Base-by-base conservation (phyloP, 179 eudicot species). In the Corrigiola litoralis region DNA sequence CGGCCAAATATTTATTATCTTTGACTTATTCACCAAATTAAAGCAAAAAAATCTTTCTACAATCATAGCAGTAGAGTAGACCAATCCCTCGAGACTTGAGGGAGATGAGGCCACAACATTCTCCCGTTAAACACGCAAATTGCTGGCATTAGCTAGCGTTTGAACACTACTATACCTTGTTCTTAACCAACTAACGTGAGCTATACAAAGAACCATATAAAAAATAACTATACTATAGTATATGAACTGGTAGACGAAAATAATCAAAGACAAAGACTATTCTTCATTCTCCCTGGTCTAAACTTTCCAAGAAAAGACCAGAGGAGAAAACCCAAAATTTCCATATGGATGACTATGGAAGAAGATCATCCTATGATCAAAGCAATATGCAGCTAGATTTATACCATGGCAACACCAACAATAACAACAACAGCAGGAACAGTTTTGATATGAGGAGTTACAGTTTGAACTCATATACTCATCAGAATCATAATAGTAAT, bases 371-470 rank as follows among this genome's bases (percentile, higher is more conserved):
- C 25, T 59, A 60, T 28, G 45, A 0, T 47, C 48, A 53, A 34
- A 61, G 24, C 38, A 40, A 54, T 4, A 37, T 63, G 57, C 73
- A 74, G 25, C 47, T 68, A 42, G 73, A 68, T 47, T 40, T 74
- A 7, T 74, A 74, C 50, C 66, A 57, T 21, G 57, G 57, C 27
- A 27, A 37, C 34, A 36, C 14, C 51, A 49, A 27, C 48, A 14
- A 5, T 2, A 67, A 31, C 29, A 67, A 59, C 2, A 47, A 27
- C 4, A 32, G 5, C 6, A 61, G 46, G 37, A 29, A 13, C 11
- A 61, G 32, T 18, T 27, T 40, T 38, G 61, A 65, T 38, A 4
- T 31, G n/a, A 72, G 66, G 52, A 72, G 76, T 65, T 66, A 65
- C 13, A 66, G 71, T 25, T 4, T 72, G 49, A 68, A 61, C 11